A percentile compares a stretch with the other conserved stretches of the same genome.
Conservation (phyloP, 1,284 basidiomycete genomes). For the Naganishia liquefaciens region DNA sequence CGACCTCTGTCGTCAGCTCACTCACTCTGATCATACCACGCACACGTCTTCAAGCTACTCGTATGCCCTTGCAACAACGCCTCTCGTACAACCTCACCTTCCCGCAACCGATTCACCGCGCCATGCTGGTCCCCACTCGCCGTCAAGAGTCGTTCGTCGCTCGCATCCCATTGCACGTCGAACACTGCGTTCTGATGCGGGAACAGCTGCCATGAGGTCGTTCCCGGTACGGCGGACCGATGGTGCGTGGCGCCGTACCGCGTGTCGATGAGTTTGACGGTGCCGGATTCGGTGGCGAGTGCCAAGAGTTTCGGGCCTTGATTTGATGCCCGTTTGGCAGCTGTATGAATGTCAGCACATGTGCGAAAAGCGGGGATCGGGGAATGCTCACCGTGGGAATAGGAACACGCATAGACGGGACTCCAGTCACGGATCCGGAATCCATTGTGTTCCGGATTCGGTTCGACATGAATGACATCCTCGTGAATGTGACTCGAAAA, state of each 20-base stretch:
- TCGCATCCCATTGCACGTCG: constrained; percentile 71
- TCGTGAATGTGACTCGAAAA: constrained; percentile 16
- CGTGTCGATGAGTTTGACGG: constrained; percentile 11
- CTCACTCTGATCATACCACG: constrained; percentile 44
- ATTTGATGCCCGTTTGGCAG: background rate
- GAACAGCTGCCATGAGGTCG: constrained; percentile 39
- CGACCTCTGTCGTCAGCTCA: no score
- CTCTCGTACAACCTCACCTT: constrained; percentile 4
- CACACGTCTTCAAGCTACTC: constrained; percentile 48
- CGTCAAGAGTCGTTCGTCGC: constrained; percentile 57
- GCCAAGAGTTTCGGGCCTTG: constrained; percentile 5
- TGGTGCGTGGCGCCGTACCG: background rate
- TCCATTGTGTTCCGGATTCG: constrained; percentile 27
- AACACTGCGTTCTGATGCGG: constrained; percentile 78
- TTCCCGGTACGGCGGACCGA: background rate
- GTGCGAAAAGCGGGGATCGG: no score
- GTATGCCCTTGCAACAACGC: constrained; percentile 50
- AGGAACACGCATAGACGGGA: constrained; percentile 32
- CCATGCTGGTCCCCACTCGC: constrained; percentile 50
- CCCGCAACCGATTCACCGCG: constrained; percentile 29
- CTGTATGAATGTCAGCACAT: constrained; percentile 5
- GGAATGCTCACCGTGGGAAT: constrained; percentile 24
- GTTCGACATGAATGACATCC: constrained; percentile 19
- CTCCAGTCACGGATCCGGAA: constrained; percentile 25
- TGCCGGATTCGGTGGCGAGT: constrained; percentile 14